These are phyloP conservation scores for Termitomyces sp. DNA, from an alignment of 768 basidiomycete genomes.

Conservation along the genomic window DNA sequence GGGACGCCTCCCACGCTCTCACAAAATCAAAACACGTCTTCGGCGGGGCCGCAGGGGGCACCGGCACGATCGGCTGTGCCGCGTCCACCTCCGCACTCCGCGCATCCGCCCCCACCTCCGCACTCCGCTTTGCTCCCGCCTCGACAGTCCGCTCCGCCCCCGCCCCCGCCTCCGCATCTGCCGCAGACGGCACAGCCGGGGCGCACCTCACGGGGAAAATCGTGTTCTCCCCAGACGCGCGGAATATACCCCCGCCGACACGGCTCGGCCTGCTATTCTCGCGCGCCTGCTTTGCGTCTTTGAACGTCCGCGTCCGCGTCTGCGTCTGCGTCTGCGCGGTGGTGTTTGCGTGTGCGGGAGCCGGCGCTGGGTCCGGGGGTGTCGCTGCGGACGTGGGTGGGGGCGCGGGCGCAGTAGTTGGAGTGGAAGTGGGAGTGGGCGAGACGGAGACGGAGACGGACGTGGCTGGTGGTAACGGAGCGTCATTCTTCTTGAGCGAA, in stretches of 20 bases:
- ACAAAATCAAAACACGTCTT: constrained; percentile 59
- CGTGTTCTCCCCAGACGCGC: constrained; percentile 53
- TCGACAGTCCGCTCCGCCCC: neutral
- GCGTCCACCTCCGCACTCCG: neutral
- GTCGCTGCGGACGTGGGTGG: constrained; percentile 4
- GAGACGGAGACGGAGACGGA: too few relatives aligned
- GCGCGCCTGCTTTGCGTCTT: constrained; percentile 54
- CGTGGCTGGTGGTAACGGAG: neutral
- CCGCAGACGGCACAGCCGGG: neutral
- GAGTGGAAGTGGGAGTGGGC: too few relatives aligned
- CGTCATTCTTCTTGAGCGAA: constrained; percentile 10
- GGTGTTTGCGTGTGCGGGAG: too few relatives aligned
- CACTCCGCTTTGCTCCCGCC: neutral
- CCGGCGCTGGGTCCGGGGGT: too few relatives aligned
- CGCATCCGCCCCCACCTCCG: neutral
- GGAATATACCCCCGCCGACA: constrained; percentile 72
- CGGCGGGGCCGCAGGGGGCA: constrained; percentile 12
- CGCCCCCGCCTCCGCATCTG: neutral
- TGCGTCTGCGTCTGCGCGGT: too few relatives aligned
- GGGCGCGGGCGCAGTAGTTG: neutral
- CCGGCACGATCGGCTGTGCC: neutral
- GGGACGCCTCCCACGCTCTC: constrained; percentile 47
- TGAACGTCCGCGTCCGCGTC: constrained; percentile 44
- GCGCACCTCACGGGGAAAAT: constrained; percentile 38
- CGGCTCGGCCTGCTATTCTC: constrained; percentile 37